Evolutionary conservation across 371 early-diverging fungal species (phyloP), one percentile per base, ranked within the genome.

Genomic region (Mucor indicus): DNA sequence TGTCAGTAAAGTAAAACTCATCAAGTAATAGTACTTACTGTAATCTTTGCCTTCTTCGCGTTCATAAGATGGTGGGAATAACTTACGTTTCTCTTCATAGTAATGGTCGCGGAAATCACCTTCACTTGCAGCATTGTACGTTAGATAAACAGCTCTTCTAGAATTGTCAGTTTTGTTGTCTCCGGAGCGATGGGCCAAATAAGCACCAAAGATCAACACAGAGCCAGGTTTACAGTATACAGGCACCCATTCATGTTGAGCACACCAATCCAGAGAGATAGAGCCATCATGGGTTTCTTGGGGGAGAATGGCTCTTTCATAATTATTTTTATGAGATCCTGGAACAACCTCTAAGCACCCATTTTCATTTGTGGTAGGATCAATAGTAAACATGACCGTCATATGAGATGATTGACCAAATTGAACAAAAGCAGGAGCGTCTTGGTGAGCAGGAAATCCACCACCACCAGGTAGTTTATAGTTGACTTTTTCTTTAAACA

Each of bases 401-500:
- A 77, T 60, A 46, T 80, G 79, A 19, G 65, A 69, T 22, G 59
- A 61, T 41, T 72, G 75, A 1, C 79, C 79, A 22, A 77, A 64
- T 31, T 75, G 78, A 12, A 70, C 68, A 51, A 81, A 81, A 15
- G 81, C 79, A 22, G 75, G 75, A 0, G 73, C 64, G 49, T 81
- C 81, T 52, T 81, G 81, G 56, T 81, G 79, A 13, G 81, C 64
- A 38, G 62, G 65, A 41, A 79, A 77, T 6, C 55, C 81, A 39
- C 75, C 75, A 35, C 79, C 81, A 35, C 81, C 81, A 7, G 79
- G 69, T 2, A 79, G 55, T 60, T 80, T 80, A 40, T 76, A 77
- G 31, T 80, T 80, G 31, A 79, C 67, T 60, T 80, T 80, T 31
- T 80, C 79, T 54, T 80, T 80, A 54, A 79, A 80, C 33, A 80